Evolutionary conservation across 208 protist genomes (phyloP), one percentile per base, ranked within the genome.

Genomic region (Entamoeba dispar): DNA sequence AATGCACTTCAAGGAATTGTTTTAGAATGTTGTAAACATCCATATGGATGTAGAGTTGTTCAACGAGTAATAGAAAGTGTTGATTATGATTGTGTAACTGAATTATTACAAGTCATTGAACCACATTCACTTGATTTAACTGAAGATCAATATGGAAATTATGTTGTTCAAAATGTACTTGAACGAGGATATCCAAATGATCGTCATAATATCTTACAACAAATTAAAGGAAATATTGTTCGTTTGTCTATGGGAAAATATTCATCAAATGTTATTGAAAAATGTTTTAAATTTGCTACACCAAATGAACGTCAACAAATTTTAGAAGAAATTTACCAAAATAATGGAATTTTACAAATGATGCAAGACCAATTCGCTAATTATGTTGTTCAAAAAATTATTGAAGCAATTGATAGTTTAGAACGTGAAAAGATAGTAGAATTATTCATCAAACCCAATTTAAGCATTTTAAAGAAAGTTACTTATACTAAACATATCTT

Each of bases 21-120:
- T 47, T n/a, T 47, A 52, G 38, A 43, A 91, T 95, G 99, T 73
- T 98, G 98, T 6, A 98, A 96, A 31, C 98, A 99, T 94, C 97
- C 98, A 34, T 99, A 99, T 95, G 98, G 98, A 86, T 99, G 98
- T 95, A 97, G 98, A 91, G 98, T 99, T 1, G 99, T 99, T 92
- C 98, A 99, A 95, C 97, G 98, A 94, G 98, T 99, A 92, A 96
- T 99, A 93, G 97, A 98, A 96, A 95, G 99, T 95, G 98, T 97
- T 94, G 95, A 95, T 0, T 96, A 97, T 47, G 95, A 97, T 50
- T 95, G 98, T 93, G 95, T 95, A 50, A 27, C 5, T 27, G 22
- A 19, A 8, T 47, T 93, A 19, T 10, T 93, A 77, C 6, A 77
- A 5, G 14, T 43, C 0, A 47, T 92, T 15, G 6, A 55, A 50